These are phyloP conservation scores for Adansonia madagascariensis DNA, from an alignment of 441 rosid genomes.

Conservation along the genomic window DNA sequence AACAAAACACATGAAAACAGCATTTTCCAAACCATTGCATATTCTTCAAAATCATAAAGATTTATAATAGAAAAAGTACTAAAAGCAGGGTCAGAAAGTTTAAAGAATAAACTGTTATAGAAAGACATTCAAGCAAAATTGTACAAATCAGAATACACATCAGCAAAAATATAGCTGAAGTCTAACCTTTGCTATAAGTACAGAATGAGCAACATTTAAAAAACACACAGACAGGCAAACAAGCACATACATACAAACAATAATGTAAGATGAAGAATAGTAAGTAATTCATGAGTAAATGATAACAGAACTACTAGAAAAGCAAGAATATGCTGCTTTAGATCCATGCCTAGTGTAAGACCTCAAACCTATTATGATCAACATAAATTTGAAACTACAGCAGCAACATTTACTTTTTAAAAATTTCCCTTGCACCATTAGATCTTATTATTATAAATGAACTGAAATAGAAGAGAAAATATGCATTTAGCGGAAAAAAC, in stretches of 20 bases:
- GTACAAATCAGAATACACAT: neutral
- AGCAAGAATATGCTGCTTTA: neutral
- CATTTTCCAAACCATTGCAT: neutral
- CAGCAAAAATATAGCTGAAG: slow-evolving; percentile 13
- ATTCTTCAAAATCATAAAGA: slow-evolving; percentile 5
- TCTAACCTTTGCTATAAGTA: neutral
- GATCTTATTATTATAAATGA: slow-evolving; percentile 9
- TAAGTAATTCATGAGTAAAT: neutral
- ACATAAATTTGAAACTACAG: neutral
- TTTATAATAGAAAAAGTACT: neutral
- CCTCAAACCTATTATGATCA: neutral
- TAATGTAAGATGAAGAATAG: neutral
- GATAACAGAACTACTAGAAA: neutral
- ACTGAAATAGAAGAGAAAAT: neutral
- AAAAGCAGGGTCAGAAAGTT: slow-evolving; percentile 1
- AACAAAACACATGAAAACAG: neutral
- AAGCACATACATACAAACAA: neutral
- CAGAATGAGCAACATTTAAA: neutral
- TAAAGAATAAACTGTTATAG: neutral
- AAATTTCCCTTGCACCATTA: neutral
- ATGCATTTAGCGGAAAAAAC: slow-evolving; percentile 23
- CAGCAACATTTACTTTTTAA: neutral
- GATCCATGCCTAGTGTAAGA: neutral
- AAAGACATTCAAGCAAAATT: neutral
- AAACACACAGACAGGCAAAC: neutral